Evolutionary conservation across 73 alveolate species (phyloP), one percentile per base, ranked within the genome.

Genomic region (Paraurostyla sp.): DNA sequence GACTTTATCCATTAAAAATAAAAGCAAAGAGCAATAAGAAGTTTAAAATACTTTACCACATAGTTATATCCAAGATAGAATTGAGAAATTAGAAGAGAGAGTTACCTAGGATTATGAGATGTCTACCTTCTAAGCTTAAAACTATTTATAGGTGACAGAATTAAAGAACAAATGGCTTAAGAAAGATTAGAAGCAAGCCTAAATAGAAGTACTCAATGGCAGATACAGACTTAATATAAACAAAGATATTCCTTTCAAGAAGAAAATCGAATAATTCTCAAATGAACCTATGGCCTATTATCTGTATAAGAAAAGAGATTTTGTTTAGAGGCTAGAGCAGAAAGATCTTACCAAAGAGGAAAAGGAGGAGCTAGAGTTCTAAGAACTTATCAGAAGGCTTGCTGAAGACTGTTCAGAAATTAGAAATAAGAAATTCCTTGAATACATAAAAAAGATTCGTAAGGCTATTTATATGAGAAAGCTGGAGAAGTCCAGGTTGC

Each of bases 281-380:
- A 13, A 52, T 52, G 69, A 52, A 20, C 69, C 69, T 4, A 52
- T 52, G 69, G 69, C 69, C 11, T 52, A 52, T 52, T 52, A 52
- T 20, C 30, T 52, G 22, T 52, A 18, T n/a, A 52, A 52, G 30
- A 52, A 52, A 20, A 52, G 69, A 52, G 69, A 52, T 52, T 52
- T 52, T n/a, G 30, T 52, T 6, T 20, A 52, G 33, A 52, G 69
- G 23, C 33, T 52, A 6, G 11, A 52, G 23, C 30, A 52, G 23
- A 52, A 52, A 52, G 69, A 52, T 6, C 33, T 52, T 13, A 52
- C 36, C 23, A 52, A 52, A 52, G 4, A 52, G 33, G 22, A 52
- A n/a, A 9, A n/a, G 22, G 69, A 52, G 33, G 69, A 52, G 4
- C 23, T 13, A 52, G 69, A 52, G 33, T 52, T 52, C 23, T 25